These are phyloP conservation scores for Phaeodactylum tricornutum DNA, from an alignment of 108 stramenopile species.

Conservation along the genomic window DNA sequence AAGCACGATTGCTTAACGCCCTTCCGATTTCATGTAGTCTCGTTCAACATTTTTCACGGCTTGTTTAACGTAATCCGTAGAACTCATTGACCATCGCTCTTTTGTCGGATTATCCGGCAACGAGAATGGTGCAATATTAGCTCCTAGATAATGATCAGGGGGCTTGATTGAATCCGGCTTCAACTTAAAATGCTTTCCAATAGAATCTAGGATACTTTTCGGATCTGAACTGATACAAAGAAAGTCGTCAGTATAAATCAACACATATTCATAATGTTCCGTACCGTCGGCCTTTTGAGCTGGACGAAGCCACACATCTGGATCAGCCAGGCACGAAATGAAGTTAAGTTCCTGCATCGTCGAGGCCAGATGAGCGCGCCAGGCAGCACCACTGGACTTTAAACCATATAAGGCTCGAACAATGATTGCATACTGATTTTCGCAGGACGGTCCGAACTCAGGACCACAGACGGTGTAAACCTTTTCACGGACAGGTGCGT, in stretches of 20 bases:
- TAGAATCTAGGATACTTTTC: neutral
- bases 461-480: slow-evolving; percentile 15
- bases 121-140: neutral
- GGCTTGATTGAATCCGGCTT: slow-evolving; percentile 1
- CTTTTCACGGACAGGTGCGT: slow-evolving; percentile 20
- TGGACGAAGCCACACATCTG: slow-evolving; percentile 16
- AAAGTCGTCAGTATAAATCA: slow-evolving; percentile 15
- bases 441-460: slow-evolving; percentile 20
- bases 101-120: neutral
- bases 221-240: slow-evolving; percentile 7
- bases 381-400: slow-evolving; percentile 15
- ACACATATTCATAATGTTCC: slow-evolving; percentile 6
- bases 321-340: slow-evolving; percentile 12
- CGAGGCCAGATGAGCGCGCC: slow-evolving; percentile 5
- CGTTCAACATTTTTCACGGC: too few species aligned
- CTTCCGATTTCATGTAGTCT: neutral
- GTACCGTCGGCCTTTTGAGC: slow-evolving; percentile 3
- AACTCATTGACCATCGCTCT: slow-evolving; percentile 1
- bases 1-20: neutral
- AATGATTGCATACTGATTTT: slow-evolving; percentile 9
- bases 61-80: slow-evolving; percentile 1
- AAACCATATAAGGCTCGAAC: slow-evolving; percentile 31
- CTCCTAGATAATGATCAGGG: slow-evolving; percentile 13
- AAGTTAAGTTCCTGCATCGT: slow-evolving; percentile 3
- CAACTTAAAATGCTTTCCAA: slow-evolving; percentile 5